A percentile compares a stretch with the other conserved stretches of the same genome.
phyloP scores from a whole-genome alignment of 2,329 filamentous ascomycete species.

The Penicillium janthinellum region DNA sequence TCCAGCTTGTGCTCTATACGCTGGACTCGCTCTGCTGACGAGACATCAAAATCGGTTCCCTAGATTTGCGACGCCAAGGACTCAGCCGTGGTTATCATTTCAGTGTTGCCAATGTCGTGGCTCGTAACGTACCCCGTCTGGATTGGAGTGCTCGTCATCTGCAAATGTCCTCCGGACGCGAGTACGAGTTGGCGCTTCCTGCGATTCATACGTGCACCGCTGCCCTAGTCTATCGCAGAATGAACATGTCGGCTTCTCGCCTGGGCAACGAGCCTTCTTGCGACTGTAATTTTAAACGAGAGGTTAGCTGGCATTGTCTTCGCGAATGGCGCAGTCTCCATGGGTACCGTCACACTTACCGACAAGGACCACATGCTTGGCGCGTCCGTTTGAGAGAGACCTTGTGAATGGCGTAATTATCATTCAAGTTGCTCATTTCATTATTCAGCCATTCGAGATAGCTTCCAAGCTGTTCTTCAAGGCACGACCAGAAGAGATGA shows the following conservation, averaged over 20 bases:
- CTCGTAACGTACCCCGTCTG: background rate
- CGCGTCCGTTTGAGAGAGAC: conserved; percentile 30
- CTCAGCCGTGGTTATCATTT: background rate
- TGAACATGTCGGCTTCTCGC: conserved; percentile 31
- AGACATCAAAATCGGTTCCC: background rate
- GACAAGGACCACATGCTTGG: conserved; percentile 31
- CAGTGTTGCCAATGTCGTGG: background rate
- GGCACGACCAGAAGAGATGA: background rate
- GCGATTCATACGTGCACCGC: conserved; percentile 23
- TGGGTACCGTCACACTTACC: conserved; percentile 16
- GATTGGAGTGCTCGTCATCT: background rate
- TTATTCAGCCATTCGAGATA: background rate
- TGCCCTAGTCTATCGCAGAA: conserved; percentile 28
- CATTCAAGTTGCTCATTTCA: conserved; percentile 22
- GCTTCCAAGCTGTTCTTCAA: background rate
- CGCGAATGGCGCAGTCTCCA: background rate
- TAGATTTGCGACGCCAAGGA: background rate
- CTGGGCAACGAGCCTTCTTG: conserved; percentile 32
- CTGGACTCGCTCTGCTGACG: conserved; percentile 18
- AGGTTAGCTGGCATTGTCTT: background rate
- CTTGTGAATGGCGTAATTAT: conserved; percentile 30
- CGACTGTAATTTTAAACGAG: conserved; percentile 13
- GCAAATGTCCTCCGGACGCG: background rate
- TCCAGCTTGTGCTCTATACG: conserved; percentile 28
- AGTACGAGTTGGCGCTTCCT: conserved; percentile 5